These are phyloP conservation scores for Solanum piurae DNA, from an alignment of 257 asterid genomes.

Conservation along the genomic window DNA sequence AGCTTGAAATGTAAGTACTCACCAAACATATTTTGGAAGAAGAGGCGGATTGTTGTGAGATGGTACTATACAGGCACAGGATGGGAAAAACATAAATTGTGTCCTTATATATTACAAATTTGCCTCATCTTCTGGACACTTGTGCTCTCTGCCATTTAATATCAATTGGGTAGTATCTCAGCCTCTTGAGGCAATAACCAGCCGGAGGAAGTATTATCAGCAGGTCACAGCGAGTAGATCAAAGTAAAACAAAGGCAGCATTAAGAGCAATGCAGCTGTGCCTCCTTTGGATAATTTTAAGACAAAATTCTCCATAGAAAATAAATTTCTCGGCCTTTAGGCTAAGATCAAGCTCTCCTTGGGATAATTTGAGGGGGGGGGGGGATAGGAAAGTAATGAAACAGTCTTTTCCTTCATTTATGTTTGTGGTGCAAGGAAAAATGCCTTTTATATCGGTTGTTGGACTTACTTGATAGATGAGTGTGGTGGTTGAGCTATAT, in stretches of 20 bases:
- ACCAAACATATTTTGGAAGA: not conserved
- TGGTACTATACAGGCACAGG: not conserved
- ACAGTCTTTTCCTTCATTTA: not conserved
- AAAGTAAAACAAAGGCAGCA: not conserved
- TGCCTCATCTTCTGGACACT: not conserved
- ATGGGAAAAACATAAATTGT: not conserved
- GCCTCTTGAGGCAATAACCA: not conserved
- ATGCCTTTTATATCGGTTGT: not conserved
- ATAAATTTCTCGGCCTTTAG: not conserved
- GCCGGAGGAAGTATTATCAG: not conserved
- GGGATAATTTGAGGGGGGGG: not conserved
- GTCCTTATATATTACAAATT: not conserved
- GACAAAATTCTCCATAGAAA: not conserved
- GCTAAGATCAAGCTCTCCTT: not conserved
- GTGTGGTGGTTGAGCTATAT: not conserved
- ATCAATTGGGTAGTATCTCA: not conserved
- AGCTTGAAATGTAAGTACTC: not conserved
- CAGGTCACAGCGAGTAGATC: not conserved
- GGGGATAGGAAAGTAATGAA: not conserved
- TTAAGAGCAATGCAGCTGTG: not conserved
- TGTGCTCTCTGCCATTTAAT: not conserved
- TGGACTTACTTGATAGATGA: not conserved
- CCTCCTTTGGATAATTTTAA: not conserved
- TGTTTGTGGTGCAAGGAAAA: not conserved
- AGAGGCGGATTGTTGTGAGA: not conserved